These are phyloP conservation scores for Trichophaea hybrida DNA, from an alignment of 2,329 filamentous ascomycete species.

Conservation along the genomic window DNA sequence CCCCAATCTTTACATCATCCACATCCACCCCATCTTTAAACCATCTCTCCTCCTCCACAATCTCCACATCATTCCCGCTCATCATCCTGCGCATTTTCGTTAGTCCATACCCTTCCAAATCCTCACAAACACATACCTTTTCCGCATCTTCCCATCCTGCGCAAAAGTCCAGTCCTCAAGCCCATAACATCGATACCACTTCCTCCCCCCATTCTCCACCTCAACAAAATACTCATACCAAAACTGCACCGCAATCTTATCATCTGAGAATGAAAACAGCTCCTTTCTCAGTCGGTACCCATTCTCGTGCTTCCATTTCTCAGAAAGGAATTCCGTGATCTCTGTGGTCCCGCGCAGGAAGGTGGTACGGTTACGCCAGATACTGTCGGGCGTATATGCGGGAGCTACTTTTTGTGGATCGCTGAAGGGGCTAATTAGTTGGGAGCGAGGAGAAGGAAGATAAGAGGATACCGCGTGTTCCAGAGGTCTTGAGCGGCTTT, in stretches of 20 bases:
- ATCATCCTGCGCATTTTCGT: slow-evolving; percentile 45
- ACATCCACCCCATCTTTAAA: slow-evolving; percentile 56
- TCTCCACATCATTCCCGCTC: slow-evolving; percentile 58
- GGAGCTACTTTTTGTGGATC: slow-evolving; percentile 50
- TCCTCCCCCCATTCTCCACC: slow-evolving; percentile 35
- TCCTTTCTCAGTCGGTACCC: slow-evolving; percentile 68
- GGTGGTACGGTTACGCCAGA: slow-evolving; percentile 63
- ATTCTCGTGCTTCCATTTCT: slow-evolving; percentile 61
- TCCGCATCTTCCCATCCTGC: slow-evolving; percentile 54
- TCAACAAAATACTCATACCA: slow-evolving; percentile 62
- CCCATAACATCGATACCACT: slow-evolving; percentile 81
- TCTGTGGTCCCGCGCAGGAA: slow-evolving; percentile 56
- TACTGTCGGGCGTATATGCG: slow-evolving; percentile 59
- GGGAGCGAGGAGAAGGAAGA: slow-evolving; percentile 39
- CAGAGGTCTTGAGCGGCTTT: slow-evolving; percentile 72
- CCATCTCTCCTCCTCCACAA: slow-evolving; percentile 50
- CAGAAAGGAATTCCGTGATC: slow-evolving; percentile 52
- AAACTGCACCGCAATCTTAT: slow-evolving; percentile 77
- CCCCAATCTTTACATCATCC: slow-evolving; percentile 49
- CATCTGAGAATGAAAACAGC: slow-evolving; percentile 58
- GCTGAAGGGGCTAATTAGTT: slow-evolving; percentile 32
- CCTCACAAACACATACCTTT: slow-evolving; percentile 4
- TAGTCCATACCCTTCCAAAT: not conserved
- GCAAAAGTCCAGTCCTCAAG: slow-evolving; percentile 69
- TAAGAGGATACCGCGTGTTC: slow-evolving; percentile 51